Evolutionary conservation across 352 stramenopile genomes (phyloP).

Genomic region (Phytophthora macrochlamydospora): DNA sequence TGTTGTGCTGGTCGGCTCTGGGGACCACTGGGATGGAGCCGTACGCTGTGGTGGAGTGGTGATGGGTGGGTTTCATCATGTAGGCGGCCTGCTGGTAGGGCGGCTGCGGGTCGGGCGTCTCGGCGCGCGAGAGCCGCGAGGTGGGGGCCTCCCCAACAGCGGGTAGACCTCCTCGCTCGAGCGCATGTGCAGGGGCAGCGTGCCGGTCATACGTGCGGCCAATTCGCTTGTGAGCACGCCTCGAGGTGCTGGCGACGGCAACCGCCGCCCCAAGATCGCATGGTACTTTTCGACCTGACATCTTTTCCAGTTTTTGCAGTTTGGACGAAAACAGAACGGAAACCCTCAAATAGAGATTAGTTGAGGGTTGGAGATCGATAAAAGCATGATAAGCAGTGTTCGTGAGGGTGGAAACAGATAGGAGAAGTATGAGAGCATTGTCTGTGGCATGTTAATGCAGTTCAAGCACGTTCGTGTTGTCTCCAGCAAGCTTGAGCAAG

Average conservation of each 20-base stretch:
- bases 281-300: background rate
- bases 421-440: no score
- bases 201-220: constrained; percentile 26
- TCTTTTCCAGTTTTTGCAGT: background rate
- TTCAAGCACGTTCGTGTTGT: no score
- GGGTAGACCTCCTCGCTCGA: constrained; percentile 35
- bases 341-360: no score
- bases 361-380: no score
- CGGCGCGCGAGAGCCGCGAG: constrained; percentile 1
- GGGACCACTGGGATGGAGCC: no score
- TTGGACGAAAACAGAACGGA: no score
- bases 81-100: constrained; percentile 39
- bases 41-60: no score
- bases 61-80: constrained; percentile 19
- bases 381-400: no score
- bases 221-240: constrained; percentile 30
- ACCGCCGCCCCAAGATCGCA: constrained; percentile 1
- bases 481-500: no score
- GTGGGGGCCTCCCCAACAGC: constrained; percentile 17
- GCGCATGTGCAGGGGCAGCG: constrained; percentile 1
- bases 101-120: constrained; percentile 4
- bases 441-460: no score
- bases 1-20: constrained; percentile 30
- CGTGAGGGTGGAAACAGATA: no score
- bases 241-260: background rate